Base-by-base conservation (phyloP, 108 stramenopile genomes). In the Tribonema minus region DNA sequence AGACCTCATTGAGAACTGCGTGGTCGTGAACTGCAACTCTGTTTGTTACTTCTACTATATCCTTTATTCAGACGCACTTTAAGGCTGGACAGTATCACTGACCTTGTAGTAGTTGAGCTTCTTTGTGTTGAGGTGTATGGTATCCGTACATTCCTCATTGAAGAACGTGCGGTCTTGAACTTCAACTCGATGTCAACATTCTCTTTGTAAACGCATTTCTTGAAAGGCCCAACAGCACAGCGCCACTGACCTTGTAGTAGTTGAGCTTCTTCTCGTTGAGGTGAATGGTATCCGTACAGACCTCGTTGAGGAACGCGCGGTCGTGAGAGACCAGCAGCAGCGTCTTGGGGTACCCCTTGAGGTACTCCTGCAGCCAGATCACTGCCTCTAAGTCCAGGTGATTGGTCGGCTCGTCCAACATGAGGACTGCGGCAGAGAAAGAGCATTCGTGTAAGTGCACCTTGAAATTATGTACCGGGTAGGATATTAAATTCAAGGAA, bases 341-440 rank as follows among this genome's bases (percentile, higher is more conserved):
- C 26, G 97, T 96, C 68, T 96, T 93, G 37, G 80, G 75, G 68
- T 81, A 77, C 12, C 5, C 89, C 73, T 87, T 90, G 31, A 97
- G 65, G 72, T 76, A 69, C 29, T 90, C 81, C 82, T 97, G 94
- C 61, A 99, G 80, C 96, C 96, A 99, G 12, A 95, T 72, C 1
- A 99, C 95, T 7, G 94, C 95, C 76, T 95, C 94, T 26, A 99
- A 67, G 82, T 99, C 98, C 69, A 93, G 85, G 80, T 92, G 92
- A 68, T 91, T 91, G 31, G 89, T 91, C 7, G 85, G 85, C 82
- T 86, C 85, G 33, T 86, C 85, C 59, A 86, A 36, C 66, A 86
- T 78, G 38, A 86, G 38, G 0, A 86, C 70, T n/a, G n/a, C n/a
- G n/a, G n/a, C n/a, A n/a, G n/a, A n/a, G n/a, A n/a, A n/a, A n/a